Evolutionary conservation across 495 filamentous ascomycete genomes (phyloP).

Genomic region (Podospora pseudoanserina): DNA sequence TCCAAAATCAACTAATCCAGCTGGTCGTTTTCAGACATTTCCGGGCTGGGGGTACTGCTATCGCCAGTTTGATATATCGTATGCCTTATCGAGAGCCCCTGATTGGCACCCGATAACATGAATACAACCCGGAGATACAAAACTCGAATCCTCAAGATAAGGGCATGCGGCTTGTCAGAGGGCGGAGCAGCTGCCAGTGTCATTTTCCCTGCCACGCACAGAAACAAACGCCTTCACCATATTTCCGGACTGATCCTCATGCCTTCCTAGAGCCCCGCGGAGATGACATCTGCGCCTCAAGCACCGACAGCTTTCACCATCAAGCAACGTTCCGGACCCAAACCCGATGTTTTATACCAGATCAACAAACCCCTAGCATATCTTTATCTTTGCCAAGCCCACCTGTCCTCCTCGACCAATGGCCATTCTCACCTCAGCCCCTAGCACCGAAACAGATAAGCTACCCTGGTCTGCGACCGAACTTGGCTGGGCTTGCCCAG

Average conservation of each 20-base stretch:
- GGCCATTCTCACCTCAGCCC: not conserved
- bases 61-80: not conserved
- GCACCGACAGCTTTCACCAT: not conserved
- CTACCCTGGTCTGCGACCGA: not conserved
- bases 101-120: not conserved
- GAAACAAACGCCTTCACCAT: not conserved
- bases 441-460: constrained; percentile 1
- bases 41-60: not conserved
- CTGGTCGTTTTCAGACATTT: not conserved
- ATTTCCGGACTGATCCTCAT: not conserved
- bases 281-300: constrained; percentile 6
- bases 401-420: not conserved
- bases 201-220: not conserved
- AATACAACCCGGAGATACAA: not conserved
- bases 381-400: constrained; percentile 10
- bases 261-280: not conserved
- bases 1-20: too few species aligned
- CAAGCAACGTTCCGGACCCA: not conserved
- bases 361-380: not conserved
- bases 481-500: not conserved
- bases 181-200: not conserved
- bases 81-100: not conserved
- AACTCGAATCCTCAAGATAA: not conserved
- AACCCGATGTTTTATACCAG: not conserved
- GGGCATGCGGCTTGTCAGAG: not conserved